phyloP scores from a whole-genome alignment of 805 yeast species.

The Diddensiella caesifluorescens region DNA sequence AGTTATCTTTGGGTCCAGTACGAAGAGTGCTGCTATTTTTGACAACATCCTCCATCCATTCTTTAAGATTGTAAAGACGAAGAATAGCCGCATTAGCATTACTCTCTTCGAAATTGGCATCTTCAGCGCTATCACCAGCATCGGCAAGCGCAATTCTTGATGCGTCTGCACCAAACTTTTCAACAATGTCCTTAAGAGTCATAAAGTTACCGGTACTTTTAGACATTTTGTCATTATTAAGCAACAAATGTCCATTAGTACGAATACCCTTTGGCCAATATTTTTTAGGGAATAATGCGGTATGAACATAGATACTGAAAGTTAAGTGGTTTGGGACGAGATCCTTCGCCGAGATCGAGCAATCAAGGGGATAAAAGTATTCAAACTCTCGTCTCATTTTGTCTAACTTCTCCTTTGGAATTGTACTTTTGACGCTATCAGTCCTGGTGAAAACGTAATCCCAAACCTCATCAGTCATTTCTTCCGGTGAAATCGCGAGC shows the following conservation, averaged over 20 bases:
- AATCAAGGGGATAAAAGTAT: slow-evolving; percentile 93
- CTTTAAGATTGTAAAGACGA: slow-evolving; percentile 85
- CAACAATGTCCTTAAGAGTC: slow-evolving; percentile 78
- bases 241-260: slow-evolving; percentile 89
- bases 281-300: slow-evolving; percentile 83
- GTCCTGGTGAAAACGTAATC: slow-evolving; percentile 80
- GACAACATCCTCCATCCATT: slow-evolving; percentile 85
- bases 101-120: slow-evolving; percentile 94
- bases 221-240: slow-evolving; percentile 97
- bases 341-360: slow-evolving; percentile 91
- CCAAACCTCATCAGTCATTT: slow-evolving; percentile 89
- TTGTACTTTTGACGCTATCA: slow-evolving; percentile 49
- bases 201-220: slow-evolving; percentile 96
- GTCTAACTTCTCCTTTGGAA: slow-evolving; percentile 62
- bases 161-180: slow-evolving; percentile 96
- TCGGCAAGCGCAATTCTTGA: slow-evolving; percentile 96
- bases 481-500: slow-evolving; percentile 68
- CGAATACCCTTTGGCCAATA: slow-evolving; percentile 95
- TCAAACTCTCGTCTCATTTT: slow-evolving; percentile 89
- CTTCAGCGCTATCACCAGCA: slow-evolving; percentile 96
- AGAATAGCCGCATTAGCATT: slow-evolving; percentile 96
- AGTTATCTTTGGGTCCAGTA: slow-evolving; percentile 47
- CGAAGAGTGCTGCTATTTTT: slow-evolving; percentile 49
- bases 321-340: slow-evolving; percentile 96
- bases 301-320: slow-evolving; percentile 88